phyloP scores from a whole-genome alignment of 371 early-diverging fungal genomes.

The Caulochytrium protostelioides region DNA sequence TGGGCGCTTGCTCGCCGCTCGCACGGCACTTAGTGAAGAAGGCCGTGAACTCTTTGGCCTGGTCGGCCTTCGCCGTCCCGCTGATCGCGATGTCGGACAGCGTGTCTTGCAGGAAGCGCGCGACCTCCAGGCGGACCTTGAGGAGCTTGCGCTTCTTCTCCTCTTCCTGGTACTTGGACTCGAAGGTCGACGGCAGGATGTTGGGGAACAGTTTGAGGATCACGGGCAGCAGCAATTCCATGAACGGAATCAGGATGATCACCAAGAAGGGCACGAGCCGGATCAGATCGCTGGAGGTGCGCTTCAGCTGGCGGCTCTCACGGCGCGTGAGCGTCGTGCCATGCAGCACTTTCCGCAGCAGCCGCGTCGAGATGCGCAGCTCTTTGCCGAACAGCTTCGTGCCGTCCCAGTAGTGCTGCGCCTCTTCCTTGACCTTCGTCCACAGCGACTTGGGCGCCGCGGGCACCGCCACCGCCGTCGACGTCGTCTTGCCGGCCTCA shows the following conservation, averaged over 20 bases:
- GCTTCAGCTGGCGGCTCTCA: slow-evolving; percentile 69
- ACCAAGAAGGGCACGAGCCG: slow-evolving; percentile 80
- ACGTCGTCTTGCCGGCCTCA: background rate
- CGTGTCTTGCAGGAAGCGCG: slow-evolving; percentile 83
- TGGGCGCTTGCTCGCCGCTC: slow-evolving; percentile 60
- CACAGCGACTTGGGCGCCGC: slow-evolving; percentile 16
- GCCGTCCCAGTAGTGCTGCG: slow-evolving; percentile 84
- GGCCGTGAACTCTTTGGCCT: slow-evolving; percentile 53
- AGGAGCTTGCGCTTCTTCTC: slow-evolving; percentile 71
- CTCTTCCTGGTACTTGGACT: slow-evolving; percentile 68
- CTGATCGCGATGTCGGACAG: slow-evolving; percentile 59
- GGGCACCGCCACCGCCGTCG: background rate
- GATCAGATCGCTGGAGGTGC: slow-evolving; percentile 69
- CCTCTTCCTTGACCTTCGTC: slow-evolving; percentile 63
- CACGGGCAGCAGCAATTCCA: slow-evolving; percentile 78
- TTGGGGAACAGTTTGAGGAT: slow-evolving; percentile 84
- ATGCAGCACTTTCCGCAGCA: slow-evolving; percentile 47
- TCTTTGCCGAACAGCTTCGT: slow-evolving; percentile 77
- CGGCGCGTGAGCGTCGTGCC: slow-evolving; percentile 66
- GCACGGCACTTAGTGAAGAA: slow-evolving; percentile 70
- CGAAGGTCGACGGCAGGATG: slow-evolving; percentile 89
- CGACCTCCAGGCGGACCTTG: slow-evolving; percentile 79
- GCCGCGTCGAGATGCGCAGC: slow-evolving; percentile 57
- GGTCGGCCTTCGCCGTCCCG: slow-evolving; percentile 29
- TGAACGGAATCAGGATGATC: slow-evolving; percentile 80